Evolutionary conservation across 768 basidiomycete species (phyloP), one percentile per base, ranked within the genome.

Genomic region (Termitomyces sp.): DNA sequence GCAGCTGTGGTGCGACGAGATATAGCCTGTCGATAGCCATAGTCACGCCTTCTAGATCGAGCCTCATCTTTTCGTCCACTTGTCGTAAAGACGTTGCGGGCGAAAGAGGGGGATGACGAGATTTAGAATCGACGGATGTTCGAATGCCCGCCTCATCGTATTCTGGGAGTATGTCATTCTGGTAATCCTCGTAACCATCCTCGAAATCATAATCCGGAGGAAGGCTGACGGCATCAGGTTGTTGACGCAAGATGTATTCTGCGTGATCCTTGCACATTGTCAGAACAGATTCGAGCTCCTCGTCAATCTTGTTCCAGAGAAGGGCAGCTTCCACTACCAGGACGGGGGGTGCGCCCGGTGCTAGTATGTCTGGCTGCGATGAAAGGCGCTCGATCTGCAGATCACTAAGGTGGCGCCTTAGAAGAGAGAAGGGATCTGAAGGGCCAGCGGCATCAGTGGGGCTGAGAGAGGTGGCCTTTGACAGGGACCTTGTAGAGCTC

Each of bases 1-100:
- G 84, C 43, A 98, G 71, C 68, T 96, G 94, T 0, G 96, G 95
- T 0, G 93, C 85, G 32, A 88, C 90, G 8, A 82, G 70, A 69
- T 97, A 92, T 11, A 98, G 74, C 38, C 94, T 78, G 68, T 96
- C 94, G 64, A 99, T 95, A 32, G 97, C 94, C 68, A 82, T 80
- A 0, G 91, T 84, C 46, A 98, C 85, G 11, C 81, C 79, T 63
- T 97, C 94, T 20, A 98, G 76, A 68, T 98, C 96, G 66, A 90
- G 71, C 52, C 84, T 74, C 84, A 87, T 90, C 76, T 95, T 95
- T 70, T 94, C 92, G 69, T 81, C 84, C 49, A 67, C 60, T 20
- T 67, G 65, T 20, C 68, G 69, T 14, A 62, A 62, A n/a, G 70
- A 47, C 4, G 58, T 57, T 18, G 63, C 56, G 20, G 70, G 68